Evolutionary conservation across 352 stramenopile species (phyloP).

Genomic region (Globisporangium orthogonon): DNA sequence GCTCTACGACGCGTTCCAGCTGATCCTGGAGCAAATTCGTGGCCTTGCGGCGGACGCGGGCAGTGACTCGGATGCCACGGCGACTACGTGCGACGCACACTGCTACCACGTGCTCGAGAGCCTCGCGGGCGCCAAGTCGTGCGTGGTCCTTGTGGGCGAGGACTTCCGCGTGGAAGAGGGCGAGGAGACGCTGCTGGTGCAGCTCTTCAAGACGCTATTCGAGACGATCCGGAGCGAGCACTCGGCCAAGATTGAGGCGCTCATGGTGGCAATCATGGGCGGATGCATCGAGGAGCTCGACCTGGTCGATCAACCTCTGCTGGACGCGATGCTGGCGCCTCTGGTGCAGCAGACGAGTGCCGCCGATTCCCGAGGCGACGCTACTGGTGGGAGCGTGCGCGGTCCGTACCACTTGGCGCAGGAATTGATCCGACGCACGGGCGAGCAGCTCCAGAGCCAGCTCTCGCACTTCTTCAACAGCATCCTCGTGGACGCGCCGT

Average conservation of each 20-base stretch:
- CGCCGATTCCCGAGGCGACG: neutral
- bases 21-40: constrained; percentile 58
- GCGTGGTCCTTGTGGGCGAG: constrained; percentile 41
- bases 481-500: constrained; percentile 52
- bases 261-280: constrained; percentile 74
- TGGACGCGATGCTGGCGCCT: constrained; percentile 58
- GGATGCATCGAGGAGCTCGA: constrained; percentile 71
- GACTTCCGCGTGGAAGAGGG: constrained; percentile 36
- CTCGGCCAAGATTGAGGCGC: constrained; percentile 56
- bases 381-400: constrained; percentile 6
- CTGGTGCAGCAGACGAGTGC: constrained; percentile 29
- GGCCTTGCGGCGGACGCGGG: constrained; percentile 13
- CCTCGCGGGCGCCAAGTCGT: constrained; percentile 51
- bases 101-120: constrained; percentile 64
- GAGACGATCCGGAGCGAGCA: constrained; percentile 55
- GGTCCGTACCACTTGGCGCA: constrained; percentile 56
- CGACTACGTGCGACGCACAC: constrained; percentile 29
- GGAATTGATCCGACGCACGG: constrained; percentile 68
- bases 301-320: constrained; percentile 47
- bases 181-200: constrained; percentile 50
- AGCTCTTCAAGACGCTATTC: constrained; percentile 66
- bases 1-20: constrained; percentile 61
- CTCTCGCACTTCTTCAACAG: constrained; percentile 81
- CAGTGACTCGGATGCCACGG: constrained; percentile 3
- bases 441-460: constrained; percentile 54